A percentile compares a stretch with the other conserved stretches of the same genome.
Evolutionary conservation across 2,329 filamentous ascomycete genomes (phyloP).

Genomic region (Paraphaeosphaeria sporulosa): DNA sequence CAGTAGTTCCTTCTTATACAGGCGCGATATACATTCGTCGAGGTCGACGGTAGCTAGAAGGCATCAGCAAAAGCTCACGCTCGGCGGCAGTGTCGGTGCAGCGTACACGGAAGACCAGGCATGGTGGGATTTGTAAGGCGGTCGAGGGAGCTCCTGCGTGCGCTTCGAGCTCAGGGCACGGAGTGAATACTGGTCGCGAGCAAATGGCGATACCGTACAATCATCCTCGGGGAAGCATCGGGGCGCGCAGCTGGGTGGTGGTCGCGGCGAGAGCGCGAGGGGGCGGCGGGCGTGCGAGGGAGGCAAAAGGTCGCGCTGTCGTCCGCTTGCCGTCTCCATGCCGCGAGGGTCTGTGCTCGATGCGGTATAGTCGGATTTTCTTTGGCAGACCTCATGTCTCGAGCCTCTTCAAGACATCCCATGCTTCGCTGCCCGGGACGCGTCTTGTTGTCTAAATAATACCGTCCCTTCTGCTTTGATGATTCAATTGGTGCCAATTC

Average conservation of each 20-base stretch:
- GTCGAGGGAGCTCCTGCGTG: slow-evolving; percentile 32
- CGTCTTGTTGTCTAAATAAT: slow-evolving; percentile 1
- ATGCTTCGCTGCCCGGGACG: slow-evolving; percentile 15
- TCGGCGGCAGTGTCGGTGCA: slow-evolving; percentile 13
- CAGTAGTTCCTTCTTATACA: slow-evolving; percentile 96
- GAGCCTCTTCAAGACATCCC: slow-evolving; percentile 15
- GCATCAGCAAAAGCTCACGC: slow-evolving; percentile 18
- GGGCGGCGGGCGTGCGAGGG: slow-evolving; percentile 15
- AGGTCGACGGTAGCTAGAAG: slow-evolving; percentile 87
- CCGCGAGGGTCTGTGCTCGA: neutral
- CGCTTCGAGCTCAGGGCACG: slow-evolving; percentile 42
- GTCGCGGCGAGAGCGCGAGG: slow-evolving; percentile 27
- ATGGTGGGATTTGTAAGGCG: slow-evolving; percentile 46
- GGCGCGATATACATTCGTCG: slow-evolving; percentile 95
- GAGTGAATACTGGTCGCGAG: slow-evolving; percentile 48
- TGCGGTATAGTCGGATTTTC: slow-evolving; percentile 16
- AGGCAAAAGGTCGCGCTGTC: slow-evolving; percentile 16
- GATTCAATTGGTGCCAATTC: neutral
- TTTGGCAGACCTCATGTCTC: slow-evolving; percentile 17
- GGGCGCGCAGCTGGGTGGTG: slow-evolving; percentile 25
- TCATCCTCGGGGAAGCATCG: slow-evolving; percentile 49
- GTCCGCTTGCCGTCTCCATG: neutral
- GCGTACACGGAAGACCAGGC: slow-evolving; percentile 60
- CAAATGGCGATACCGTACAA: slow-evolving; percentile 49
- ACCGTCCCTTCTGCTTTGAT: neutral